These are phyloP conservation scores for Stereum hirsutum DNA, from an alignment of 1,284 basidiomycete species.

Conservation along the genomic window DNA sequence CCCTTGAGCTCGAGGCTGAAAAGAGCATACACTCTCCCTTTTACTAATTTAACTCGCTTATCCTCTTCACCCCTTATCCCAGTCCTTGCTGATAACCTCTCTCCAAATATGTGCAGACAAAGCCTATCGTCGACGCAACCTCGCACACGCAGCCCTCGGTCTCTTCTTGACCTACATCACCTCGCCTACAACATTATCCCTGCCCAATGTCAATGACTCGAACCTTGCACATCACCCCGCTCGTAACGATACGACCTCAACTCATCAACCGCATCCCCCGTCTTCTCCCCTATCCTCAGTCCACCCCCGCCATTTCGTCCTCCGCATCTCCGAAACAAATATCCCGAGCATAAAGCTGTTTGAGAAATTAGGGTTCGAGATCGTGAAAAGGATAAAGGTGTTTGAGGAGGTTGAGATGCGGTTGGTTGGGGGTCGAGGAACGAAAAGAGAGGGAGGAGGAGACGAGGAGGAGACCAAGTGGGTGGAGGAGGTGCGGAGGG, in stretches of 20 bases:
- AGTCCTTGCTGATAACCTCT: not conserved
- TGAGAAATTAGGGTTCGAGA: constrained; percentile 55
- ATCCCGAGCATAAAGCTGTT: constrained; percentile 51
- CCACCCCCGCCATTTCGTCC: constrained; percentile 36
- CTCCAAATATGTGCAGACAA: constrained; percentile 33
- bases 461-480: not conserved
- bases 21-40: no score
- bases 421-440: no score
- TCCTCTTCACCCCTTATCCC: constrained; percentile 4
- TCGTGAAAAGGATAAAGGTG: constrained; percentile 58
- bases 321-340: constrained; percentile 46
- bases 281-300: constrained; percentile 25
- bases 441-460: no score
- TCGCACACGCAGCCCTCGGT: constrained; percentile 56
- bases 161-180: constrained; percentile 61
- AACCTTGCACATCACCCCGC: no score
- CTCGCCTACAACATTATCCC: constrained; percentile 14
- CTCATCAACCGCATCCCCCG: constrained; percentile 6
- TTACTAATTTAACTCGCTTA: not conserved
- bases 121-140: constrained; percentile 53
- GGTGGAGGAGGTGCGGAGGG: no score
- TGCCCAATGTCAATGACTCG: constrained; percentile 21
- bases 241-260: no score
- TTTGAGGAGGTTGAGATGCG: constrained; percentile 73
- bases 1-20: no score